These are phyloP conservation scores for Immersiporthe knoxdaviesiana DNA, from an alignment of 2,329 filamentous ascomycete species.

Conservation along the genomic window DNA sequence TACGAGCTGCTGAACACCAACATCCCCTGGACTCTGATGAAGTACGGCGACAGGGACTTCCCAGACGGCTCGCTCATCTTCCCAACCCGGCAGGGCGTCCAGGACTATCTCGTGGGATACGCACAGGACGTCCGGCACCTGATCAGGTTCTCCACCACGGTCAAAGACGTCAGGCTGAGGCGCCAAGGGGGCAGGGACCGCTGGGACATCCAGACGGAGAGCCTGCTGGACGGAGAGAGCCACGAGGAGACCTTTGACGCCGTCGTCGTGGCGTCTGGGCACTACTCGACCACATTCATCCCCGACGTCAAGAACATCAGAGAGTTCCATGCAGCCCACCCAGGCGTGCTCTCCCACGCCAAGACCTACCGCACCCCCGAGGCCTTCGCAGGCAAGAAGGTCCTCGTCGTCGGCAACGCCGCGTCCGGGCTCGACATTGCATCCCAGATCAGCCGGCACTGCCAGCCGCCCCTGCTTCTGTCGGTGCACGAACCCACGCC, in stretches of 20 bases:
- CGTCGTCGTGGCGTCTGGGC: constrained; percentile 74
- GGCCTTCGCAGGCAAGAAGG: constrained; percentile 69
- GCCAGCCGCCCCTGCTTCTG: constrained; percentile 64
- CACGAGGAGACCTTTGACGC: constrained; percentile 66
- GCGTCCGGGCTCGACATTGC: constrained; percentile 86
- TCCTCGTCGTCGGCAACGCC: constrained; percentile 81
- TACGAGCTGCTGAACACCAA: constrained; percentile 86
- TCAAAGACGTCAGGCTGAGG: constrained; percentile 59
- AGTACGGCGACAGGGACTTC: constrained; percentile 73
- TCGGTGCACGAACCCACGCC: constrained; percentile 60
- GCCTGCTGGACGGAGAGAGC: constrained; percentile 13
- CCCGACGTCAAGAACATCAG: constrained; percentile 64
- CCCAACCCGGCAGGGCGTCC: constrained; percentile 71
- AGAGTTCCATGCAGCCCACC: constrained; percentile 62
- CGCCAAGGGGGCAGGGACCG: constrained; percentile 43
- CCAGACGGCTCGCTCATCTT: constrained; percentile 69
- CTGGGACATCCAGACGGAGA: constrained; percentile 55
- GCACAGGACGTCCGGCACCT: constrained; percentile 67
- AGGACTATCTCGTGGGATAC: constrained; percentile 75
- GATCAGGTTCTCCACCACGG: constrained; percentile 72
- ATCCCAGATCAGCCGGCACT: constrained; percentile 69
- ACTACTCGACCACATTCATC: constrained; percentile 71
- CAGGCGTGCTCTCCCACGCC: constrained; percentile 69
- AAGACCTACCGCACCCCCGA: constrained; percentile 76
- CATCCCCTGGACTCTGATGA: constrained; percentile 81